Conservation (phyloP, 1,139 yeast species). For the Protomyces inouyei region DNA sequence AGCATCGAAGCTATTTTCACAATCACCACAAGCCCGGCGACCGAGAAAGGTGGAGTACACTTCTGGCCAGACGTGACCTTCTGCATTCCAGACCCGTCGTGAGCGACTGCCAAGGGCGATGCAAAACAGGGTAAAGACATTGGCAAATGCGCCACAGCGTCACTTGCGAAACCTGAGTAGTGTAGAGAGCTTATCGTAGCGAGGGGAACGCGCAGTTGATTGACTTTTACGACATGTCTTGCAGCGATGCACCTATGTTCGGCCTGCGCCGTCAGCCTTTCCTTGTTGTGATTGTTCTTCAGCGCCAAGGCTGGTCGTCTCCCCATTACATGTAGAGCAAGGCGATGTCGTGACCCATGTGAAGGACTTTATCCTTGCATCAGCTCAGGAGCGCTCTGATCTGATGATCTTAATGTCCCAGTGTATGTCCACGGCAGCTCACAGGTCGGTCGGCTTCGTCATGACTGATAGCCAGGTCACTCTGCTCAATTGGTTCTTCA, state of each 20-base stretch:
- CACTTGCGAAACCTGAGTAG: conserved; percentile 62
- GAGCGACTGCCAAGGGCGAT: conserved; percentile 60
- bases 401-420: no score
- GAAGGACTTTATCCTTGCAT: no score
- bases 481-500: no score
- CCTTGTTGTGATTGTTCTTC: conserved; percentile 46
- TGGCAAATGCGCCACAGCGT: conserved; percentile 96
- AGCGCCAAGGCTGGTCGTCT: conserved; percentile 41
- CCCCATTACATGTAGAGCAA: conserved; percentile 54
- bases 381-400: no score
- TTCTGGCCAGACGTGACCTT: conserved; percentile 95
- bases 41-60: conserved; percentile 57
- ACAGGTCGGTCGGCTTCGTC: no score
- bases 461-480: no score
- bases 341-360: conserved; percentile 60
- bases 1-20: conserved; percentile 80
- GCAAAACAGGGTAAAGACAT: conserved; percentile 67
- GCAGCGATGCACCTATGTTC: conserved; percentile 63
- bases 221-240: conserved; percentile 5
- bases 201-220: conserved; percentile 55
- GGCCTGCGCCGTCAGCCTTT: conserved; percentile 46
- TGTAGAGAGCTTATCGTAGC: conserved; percentile 61
- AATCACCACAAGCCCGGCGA: conserved; percentile 77
- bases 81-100: conserved; percentile 79
- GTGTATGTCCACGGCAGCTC: no score